Percentiles rank a stretch among this genome's conserved stretches.
Conservation (phyloP, 2,329 filamentous ascomycete species). For the Paecilomyces sp. region DNA sequence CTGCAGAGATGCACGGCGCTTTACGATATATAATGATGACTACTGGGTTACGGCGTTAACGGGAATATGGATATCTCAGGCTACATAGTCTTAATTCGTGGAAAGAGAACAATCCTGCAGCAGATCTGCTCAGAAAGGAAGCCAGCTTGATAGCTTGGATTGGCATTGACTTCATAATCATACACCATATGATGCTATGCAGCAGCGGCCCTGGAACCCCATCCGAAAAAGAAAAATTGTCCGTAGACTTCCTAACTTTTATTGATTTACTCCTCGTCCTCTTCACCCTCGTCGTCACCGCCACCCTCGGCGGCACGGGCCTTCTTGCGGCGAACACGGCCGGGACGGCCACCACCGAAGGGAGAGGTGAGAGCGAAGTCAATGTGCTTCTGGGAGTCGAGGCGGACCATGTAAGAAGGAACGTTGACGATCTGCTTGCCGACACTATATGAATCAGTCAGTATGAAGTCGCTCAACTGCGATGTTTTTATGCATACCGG, state of each 20-base stretch:
- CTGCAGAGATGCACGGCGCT: not conserved
- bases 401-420: constrained; percentile 97
- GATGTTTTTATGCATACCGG: constrained; percentile 44
- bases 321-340: constrained; percentile 99
- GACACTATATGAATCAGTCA: constrained; percentile 50
- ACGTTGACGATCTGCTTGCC: constrained; percentile 99
- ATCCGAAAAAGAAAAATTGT: constrained; percentile 25
- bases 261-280: constrained; percentile 67
- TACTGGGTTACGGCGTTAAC: constrained; percentile 15
- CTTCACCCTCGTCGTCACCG: constrained; percentile 54
- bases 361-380: constrained; percentile 97
- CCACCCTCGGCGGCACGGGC: constrained; percentile 83
- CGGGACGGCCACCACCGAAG: constrained; percentile 93
- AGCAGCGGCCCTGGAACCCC: constrained; percentile 31
- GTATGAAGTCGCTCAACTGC: not conserved
- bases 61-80: not conserved
- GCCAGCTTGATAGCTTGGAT: constrained; percentile 27
- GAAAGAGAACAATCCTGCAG: not conserved
- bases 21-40: constrained; percentile 15
- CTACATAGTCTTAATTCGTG: not conserved
- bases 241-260: constrained; percentile 28
- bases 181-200: constrained; percentile 33
- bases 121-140: constrained; percentile 23
- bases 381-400: constrained; percentile 99
- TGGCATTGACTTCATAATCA: constrained; percentile 31